Evolutionary conservation across 306 rosid genomes (phyloP).

Genomic region (Prunus campanulata): DNA sequence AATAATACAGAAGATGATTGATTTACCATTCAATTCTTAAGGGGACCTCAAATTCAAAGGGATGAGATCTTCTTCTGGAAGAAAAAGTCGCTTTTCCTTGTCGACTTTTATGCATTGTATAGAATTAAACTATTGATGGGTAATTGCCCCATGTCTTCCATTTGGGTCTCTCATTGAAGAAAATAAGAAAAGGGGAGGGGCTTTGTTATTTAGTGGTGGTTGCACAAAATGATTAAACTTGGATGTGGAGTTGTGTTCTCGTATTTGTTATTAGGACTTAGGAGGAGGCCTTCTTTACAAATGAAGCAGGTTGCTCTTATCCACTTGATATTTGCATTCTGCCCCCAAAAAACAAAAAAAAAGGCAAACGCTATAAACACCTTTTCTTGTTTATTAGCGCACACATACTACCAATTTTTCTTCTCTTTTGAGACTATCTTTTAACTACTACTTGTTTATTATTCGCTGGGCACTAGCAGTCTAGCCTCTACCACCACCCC

Average conservation of each 20-base stretch:
- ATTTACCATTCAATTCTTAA: not conserved
- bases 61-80: constrained; percentile 7
- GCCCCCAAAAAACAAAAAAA: not conserved
- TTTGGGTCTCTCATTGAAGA: constrained; percentile 23
- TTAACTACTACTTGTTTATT: not conserved
- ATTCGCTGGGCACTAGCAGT: not conserved
- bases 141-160: constrained; percentile 7
- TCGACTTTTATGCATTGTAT: not conserved
- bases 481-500: not conserved
- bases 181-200: constrained; percentile 1
- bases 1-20: not conserved
- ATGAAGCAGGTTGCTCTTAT: constrained; percentile 26
- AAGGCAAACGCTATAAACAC: not conserved
- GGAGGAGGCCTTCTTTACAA: constrained; percentile 16
- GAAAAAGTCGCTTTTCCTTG: constrained; percentile 1
- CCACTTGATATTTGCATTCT: constrained; percentile 11
- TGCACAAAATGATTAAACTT: constrained; percentile 16
- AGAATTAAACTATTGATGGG: not conserved
- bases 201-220: constrained; percentile 25
- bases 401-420: not conserved
- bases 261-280: not conserved
- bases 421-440: not conserved
- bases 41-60: not conserved
- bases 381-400: not conserved
- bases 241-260: constrained; percentile 1